Base-by-base conservation (phyloP, 2,329 filamentous ascomycete genomes). In the Penicillium palitans region DNA sequence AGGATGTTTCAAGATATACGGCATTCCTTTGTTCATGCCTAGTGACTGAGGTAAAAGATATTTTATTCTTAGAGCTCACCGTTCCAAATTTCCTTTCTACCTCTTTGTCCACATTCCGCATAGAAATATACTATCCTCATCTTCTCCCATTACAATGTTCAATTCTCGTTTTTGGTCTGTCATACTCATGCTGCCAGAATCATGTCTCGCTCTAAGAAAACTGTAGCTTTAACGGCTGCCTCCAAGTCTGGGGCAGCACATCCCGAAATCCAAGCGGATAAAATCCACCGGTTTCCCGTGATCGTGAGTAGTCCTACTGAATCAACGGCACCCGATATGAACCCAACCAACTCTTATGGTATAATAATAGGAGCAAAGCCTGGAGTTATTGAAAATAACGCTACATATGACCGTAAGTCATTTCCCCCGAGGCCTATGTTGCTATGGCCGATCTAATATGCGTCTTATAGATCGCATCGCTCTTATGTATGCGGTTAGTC, bases 331-430 rank as follows among this genome's bases (percentile, higher is more conserved):
- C n/a, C 17, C 6, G 27, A 27, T 25, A 29, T 21, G 25, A 27
- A 15, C 7, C 17, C 13, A 52, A 24, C n/a, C 7, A 27, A 29
- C 19, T 19, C 19, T 33, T 8, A 31, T 12, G 5, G 7, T 12
- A 41, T 2, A 13, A 52, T 2, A n/a, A 52, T 10, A 78, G 56
- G 71, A 75, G 52, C 79, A 81, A 61, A 82, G 79, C 58, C 69
- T 77, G 40, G 78, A 79, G 55, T 66, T 81, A 41, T 73, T 80
- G 15, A 79, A 81, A 66, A 80, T 78, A 4, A 73, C 81, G 64
- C 65, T 82, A 10, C 79, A 81, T 62, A 73, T 78, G 42, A 76
- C 77, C 19, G 76, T 80, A 60, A 71, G 77, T 73, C 37, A 4
- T 25, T 33, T n/a, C 27, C 1, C 9, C 19, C 44, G 27, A 47